phyloP scores from a whole-genome alignment of 768 basidiomycete species.

The Kwoniella pini region DNA sequence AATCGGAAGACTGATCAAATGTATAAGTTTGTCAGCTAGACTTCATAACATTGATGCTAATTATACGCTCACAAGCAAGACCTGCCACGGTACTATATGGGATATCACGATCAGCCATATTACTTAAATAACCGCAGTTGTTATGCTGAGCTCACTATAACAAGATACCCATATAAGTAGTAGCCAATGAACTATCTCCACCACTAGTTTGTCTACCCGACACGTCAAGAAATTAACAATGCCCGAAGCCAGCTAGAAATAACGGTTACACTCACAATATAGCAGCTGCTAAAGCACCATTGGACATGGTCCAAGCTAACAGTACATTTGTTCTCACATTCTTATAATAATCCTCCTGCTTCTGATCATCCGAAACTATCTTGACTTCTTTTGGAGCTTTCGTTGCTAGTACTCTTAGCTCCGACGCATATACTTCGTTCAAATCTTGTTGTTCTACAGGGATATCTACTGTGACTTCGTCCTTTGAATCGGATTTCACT shows the following conservation, averaged over 20 bases:
- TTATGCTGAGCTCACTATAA: constrained; percentile 67
- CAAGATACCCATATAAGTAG: constrained; percentile 85
- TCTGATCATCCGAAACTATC: constrained; percentile 52
- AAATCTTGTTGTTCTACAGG: constrained; percentile 82
- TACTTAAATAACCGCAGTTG: too few species aligned
- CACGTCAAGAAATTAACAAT: too few species aligned
- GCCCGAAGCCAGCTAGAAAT: constrained; percentile 57
- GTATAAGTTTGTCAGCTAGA: constrained; percentile 3
- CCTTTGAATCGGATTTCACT: constrained; percentile 67
- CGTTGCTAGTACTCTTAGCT: constrained; percentile 73
- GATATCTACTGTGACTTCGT: constrained; percentile 81
- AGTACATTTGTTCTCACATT: constrained; percentile 87
- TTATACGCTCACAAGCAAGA: constrained; percentile 69
- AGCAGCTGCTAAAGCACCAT: constrained; percentile 70
- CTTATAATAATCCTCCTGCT: constrained; percentile 55
- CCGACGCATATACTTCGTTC: constrained; percentile 72
- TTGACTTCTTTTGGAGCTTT: constrained; percentile 74
- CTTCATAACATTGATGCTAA: neutral
- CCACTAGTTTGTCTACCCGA: constrained; percentile 60
- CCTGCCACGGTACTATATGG: constrained; percentile 68
- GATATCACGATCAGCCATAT: neutral
- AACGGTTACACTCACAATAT: constrained; percentile 62
- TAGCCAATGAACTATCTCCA: constrained; percentile 63
- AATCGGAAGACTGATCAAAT: constrained; percentile 71
- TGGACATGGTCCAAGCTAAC: constrained; percentile 83